These are phyloP conservation scores for Teunomyces gatunensis DNA, from an alignment of 805 yeast species.

Conservation along the genomic window DNA sequence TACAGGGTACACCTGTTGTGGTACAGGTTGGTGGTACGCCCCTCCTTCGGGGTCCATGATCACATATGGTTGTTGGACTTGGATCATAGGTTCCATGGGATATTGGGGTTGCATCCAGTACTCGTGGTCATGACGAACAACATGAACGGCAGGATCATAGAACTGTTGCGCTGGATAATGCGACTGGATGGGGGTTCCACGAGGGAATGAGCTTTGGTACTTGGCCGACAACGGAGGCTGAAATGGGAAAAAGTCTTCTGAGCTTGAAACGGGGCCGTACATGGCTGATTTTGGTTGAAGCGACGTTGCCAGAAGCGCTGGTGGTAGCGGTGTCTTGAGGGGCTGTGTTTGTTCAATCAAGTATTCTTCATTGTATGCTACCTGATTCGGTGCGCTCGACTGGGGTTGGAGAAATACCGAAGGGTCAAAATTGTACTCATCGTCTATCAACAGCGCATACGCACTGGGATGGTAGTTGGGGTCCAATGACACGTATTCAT, in stretches of 20 bases:
- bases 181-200: conserved; percentile 8
- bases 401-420: conserved; percentile 16
- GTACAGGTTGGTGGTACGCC: not conserved
- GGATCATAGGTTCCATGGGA: conserved; percentile 9
- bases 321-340: conserved; percentile 29
- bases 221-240: conserved; percentile 25
- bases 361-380: conserved; percentile 45
- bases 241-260: conserved; percentile 21
- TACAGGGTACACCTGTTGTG: conserved; percentile 4
- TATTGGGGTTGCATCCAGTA: conserved; percentile 12
- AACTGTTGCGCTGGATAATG: conserved; percentile 7
- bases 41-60: conserved; percentile 12
- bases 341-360: conserved; percentile 52
- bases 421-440: conserved; percentile 21
- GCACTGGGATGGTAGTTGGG: conserved; percentile 15
- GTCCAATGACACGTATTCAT: conserved; percentile 25
- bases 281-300: conserved; percentile 10
- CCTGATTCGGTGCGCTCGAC: conserved; percentile 19
- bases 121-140: conserved; percentile 15
- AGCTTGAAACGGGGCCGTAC: conserved; percentile 9
- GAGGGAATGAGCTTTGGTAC: conserved; percentile 18
- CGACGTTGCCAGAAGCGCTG: conserved; percentile 1
- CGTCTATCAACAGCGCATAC: conserved; percentile 11
- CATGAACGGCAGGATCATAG: conserved; percentile 7
- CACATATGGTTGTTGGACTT: conserved; percentile 15